These are phyloP conservation scores for Neofusicoccum parvum DNA, from an alignment of 2,329 filamentous ascomycete species.

Conservation along the genomic window DNA sequence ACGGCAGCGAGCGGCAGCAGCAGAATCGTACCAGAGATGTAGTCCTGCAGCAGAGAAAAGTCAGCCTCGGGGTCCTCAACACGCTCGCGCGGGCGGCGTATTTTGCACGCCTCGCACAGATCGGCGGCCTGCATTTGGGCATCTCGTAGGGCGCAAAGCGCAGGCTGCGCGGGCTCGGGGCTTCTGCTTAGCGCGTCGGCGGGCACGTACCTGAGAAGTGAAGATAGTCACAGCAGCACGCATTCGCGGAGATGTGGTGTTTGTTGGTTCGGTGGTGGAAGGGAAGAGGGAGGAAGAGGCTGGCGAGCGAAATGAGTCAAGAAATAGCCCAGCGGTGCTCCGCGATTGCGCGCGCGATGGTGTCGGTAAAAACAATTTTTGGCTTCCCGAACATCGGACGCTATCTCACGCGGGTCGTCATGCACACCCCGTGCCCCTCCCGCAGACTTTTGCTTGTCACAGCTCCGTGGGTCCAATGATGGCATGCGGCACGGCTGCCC, in stretches of 20 bases:
- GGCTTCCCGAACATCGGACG: slow-evolving; percentile 17
- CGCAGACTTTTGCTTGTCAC: slow-evolving; percentile 19
- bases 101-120: background rate
- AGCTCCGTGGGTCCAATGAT: slow-evolving; percentile 12
- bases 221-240: slow-evolving; percentile 54
- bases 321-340: background rate
- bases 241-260: slow-evolving; percentile 35
- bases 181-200: slow-evolving; percentile 15
- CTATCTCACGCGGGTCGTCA: background rate
- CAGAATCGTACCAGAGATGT: slow-evolving; percentile 60
- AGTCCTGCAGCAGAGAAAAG: slow-evolving; percentile 52
- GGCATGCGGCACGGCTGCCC: slow-evolving; percentile 1
- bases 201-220: slow-evolving; percentile 55
- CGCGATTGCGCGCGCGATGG: slow-evolving; percentile 14
- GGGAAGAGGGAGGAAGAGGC: background rate
- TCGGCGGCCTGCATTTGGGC: background rate
- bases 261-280: slow-evolving; percentile 9
- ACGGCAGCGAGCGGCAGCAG: slow-evolving; percentile 24
- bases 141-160: background rate
- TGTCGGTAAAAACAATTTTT: slow-evolving; percentile 14
- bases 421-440: slow-evolving; percentile 3
- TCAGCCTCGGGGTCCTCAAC: slow-evolving; percentile 35
- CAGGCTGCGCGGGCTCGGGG: slow-evolving; percentile 14
- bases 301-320: slow-evolving; percentile 7
- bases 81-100: background rate